Evolutionary conservation across 2,329 filamentous ascomycete genomes (phyloP).

Genomic region (Botrytis porri): DNA sequence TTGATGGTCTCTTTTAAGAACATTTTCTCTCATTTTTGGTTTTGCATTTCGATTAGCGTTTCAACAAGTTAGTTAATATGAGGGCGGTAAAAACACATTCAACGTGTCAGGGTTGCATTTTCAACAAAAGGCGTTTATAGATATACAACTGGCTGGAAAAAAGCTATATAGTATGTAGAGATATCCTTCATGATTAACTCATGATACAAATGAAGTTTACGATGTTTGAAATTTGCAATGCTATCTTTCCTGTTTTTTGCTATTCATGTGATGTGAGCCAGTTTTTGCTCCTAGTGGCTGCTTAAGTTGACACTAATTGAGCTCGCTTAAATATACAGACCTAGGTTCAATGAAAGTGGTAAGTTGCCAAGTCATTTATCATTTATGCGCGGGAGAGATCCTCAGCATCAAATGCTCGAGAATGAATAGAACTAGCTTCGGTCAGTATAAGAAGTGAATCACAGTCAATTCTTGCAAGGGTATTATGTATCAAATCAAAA

Average conservation of each 20-base stretch:
- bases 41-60: slow-evolving; percentile 17
- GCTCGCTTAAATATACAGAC: background rate
- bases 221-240: background rate
- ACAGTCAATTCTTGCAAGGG: too few relatives aligned
- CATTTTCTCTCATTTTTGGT: background rate
- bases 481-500: background rate
- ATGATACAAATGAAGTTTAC: slow-evolving; percentile 12
- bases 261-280: background rate
- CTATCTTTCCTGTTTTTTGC: background rate
- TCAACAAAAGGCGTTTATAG: slow-evolving; percentile 21
- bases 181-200: slow-evolving; percentile 20
- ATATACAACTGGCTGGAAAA: slow-evolving; percentile 1
- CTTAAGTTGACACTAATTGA: background rate
- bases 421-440: background rate
- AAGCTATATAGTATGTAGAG: slow-evolving; percentile 2
- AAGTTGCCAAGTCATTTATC: background rate
- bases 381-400: background rate
- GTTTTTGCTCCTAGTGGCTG: background rate
- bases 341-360: background rate
- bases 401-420: background rate
- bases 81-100: slow-evolving; percentile 15
- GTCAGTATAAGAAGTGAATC: background rate
- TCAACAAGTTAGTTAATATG: slow-evolving; percentile 18
- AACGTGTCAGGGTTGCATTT: slow-evolving; percentile 21
- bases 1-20: slow-evolving; percentile 80